Evolutionary conservation across 1,284 basidiomycete species (phyloP).

Genomic region (Fistulinella cinereoalba): DNA sequence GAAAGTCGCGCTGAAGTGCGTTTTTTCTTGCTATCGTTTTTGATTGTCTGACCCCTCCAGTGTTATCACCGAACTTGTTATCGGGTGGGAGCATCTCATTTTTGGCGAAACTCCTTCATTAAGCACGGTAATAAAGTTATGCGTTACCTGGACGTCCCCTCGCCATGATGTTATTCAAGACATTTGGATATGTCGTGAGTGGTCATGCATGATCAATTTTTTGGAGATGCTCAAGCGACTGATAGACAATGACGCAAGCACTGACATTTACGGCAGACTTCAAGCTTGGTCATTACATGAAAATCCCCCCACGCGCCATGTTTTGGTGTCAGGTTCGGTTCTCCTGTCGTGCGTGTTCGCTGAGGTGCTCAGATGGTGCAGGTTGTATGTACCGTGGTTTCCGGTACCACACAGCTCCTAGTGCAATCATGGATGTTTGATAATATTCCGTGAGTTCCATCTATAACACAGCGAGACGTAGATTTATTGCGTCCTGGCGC

Average conservation of each 20-base stretch:
- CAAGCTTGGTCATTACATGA: conserved; percentile 52
- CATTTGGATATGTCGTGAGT: conserved; percentile 40
- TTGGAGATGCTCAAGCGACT: not conserved
- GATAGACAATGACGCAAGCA: conserved; percentile 37
- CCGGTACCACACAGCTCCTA: conserved; percentile 39
- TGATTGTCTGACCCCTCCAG: conserved; percentile 34
- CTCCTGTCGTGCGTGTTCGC: not conserved
- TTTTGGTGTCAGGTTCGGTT: conserved; percentile 40
- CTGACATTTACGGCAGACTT: conserved; percentile 44
- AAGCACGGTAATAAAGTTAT: conserved; percentile 21
- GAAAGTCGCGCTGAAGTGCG: conserved; percentile 40
- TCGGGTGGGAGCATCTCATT: conserved; percentile 33
- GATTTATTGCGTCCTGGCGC: not conserved
- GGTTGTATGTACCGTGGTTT: conserved; percentile 43
- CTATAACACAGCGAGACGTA: not conserved
- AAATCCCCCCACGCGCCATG: too few species aligned
- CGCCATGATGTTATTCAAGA: conserved; percentile 43
- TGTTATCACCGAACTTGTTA: conserved; percentile 48
- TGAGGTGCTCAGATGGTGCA: conserved; percentile 3
- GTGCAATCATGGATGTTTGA: conserved; percentile 48
- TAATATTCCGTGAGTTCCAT: conserved; percentile 24
- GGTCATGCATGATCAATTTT: not conserved
- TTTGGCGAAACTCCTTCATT: not conserved
- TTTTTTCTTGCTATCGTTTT: conserved; percentile 22
- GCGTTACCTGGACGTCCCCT: conserved; percentile 40